These are phyloP conservation scores for Fusarium scirpi DNA, from an alignment of 2,329 filamentous ascomycete species.

Conservation along the genomic window DNA sequence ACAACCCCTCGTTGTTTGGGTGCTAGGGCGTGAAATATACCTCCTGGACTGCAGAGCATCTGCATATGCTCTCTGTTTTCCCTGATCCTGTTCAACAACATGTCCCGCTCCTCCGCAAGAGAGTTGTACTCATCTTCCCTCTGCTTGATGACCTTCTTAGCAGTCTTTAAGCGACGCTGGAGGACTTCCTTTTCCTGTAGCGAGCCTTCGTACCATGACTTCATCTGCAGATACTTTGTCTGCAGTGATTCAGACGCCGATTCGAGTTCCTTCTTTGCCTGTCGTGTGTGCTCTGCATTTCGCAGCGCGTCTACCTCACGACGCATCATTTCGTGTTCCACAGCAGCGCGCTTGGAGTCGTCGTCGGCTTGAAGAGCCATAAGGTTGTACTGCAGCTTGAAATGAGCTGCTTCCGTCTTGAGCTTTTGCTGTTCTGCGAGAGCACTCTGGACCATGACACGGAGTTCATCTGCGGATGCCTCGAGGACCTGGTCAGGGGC, in stretches of 20 bases:
- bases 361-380: slow-evolving; percentile 86
- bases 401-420: slow-evolving; percentile 88
- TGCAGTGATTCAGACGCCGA: slow-evolving; percentile 65
- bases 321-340: slow-evolving; percentile 92
- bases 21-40: slow-evolving; percentile 72
- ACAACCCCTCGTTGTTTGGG: slow-evolving; percentile 61
- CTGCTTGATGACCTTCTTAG: slow-evolving; percentile 82
- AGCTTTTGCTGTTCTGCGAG: slow-evolving; percentile 69
- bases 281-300: slow-evolving; percentile 75
- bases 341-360: slow-evolving; percentile 85
- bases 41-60: slow-evolving; percentile 79
- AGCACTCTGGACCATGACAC: slow-evolving; percentile 65
- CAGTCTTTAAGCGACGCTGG: slow-evolving; percentile 73
- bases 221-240: slow-evolving; percentile 70
- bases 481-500: slow-evolving; percentile 63
- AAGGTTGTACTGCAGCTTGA: slow-evolving; percentile 90
- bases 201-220: slow-evolving; percentile 74
- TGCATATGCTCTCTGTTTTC: slow-evolving; percentile 92
- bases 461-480: slow-evolving; percentile 67
- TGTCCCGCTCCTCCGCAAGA: slow-evolving; percentile 79
- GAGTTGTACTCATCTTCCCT: slow-evolving; percentile 79
- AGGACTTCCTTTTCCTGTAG: slow-evolving; percentile 74
- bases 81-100: slow-evolving; percentile 84
- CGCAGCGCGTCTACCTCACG: slow-evolving; percentile 88
- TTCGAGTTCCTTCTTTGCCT: slow-evolving; percentile 67